Evolutionary conservation across 208 protist species (phyloP), one percentile per base, ranked within the genome.

Genomic region (Acanthamoeba sp.): DNA sequence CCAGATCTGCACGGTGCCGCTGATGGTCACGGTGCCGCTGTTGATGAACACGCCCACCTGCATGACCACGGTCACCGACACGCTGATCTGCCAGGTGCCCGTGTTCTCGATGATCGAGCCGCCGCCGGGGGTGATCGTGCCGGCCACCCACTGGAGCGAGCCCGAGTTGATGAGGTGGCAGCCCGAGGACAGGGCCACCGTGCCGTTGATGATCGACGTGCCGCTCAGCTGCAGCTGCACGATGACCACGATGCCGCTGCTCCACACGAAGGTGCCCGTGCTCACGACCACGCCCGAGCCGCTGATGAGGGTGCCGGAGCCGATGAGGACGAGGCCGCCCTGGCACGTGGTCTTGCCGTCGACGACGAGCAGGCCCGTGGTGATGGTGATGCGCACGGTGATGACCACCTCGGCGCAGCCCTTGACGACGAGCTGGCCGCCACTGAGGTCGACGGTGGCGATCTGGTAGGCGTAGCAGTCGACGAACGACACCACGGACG

Each of bases 41-140:
- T 90, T 90, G 84, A 90, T 90, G 48, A 90, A 90, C 52, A 90
- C 52, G 40, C 84, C 84, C n/a, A n/a, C 40, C 36, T 90, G 48
- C 40, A 90, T 29, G 84, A 66, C 50, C 84, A 90, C 14, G 9
- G 10, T 29, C 22, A n/a, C 84, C 20, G 57, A 34, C 7, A 18
- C 78, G 1, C 32, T 87, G n/a, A n/a, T n/a, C n/a, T n/a, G n/a
- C 40, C 40, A 62, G 50, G 16, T 42, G 22, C 78, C 78, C 22
- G 29, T 42, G 42, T 87, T 87, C 78, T 87, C 50, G 24, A 50
- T 29, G 38, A 55, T 22, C 32, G 78, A 42, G 22, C 32, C 29
- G 38, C 29, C 78, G 9, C 20, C 27, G 38, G 78, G 32, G 16
- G 29, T 36, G 40, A 87, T 14, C n/a, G n/a, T 22, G 32, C 78